Conservation (phyloP, 129 eudicot genomes). For the Mikania micrantha region DNA sequence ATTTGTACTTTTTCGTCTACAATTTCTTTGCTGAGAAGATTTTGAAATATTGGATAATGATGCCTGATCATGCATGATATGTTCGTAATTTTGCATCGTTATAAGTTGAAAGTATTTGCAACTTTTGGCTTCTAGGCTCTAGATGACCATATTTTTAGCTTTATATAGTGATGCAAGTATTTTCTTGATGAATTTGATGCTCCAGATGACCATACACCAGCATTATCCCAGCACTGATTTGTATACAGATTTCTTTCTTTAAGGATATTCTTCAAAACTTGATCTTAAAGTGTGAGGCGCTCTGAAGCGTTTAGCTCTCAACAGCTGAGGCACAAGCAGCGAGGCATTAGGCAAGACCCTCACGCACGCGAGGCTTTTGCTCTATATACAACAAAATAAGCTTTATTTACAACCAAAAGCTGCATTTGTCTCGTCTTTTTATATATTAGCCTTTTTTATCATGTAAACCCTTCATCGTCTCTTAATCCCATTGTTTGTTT, state of each 20-base stretch:
- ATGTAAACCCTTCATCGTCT: no score
- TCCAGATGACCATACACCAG: not conserved
- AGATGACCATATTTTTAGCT: not conserved
- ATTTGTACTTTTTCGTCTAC: no score
- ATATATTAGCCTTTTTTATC: no score
- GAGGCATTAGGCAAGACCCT: not conserved
- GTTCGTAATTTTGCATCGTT: not conserved
- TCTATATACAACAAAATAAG: no score
- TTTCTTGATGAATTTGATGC: not conserved
- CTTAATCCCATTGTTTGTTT: no score
- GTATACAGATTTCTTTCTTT: not conserved
- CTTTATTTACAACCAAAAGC: no score
- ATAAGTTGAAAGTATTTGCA: not conserved
- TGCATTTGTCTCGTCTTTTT: no score
- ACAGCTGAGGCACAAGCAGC: no score
- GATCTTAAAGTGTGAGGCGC: no score
- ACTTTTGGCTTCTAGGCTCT: not conserved
- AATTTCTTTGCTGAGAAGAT: not conserved
- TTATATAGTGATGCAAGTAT: not conserved
- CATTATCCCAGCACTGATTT: not conserved
- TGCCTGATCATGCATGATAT: not conserved
- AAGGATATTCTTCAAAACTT: no score
- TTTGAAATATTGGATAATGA: not conserved
- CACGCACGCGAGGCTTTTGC: no score
- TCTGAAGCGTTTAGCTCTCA: no score